A percentile compares a stretch with the other conserved stretches of the same genome.
These are phyloP conservation scores for Entelexis sorbosivorans DNA, from an alignment of 1,139 yeast species.

Conservation along the genomic window DNA sequence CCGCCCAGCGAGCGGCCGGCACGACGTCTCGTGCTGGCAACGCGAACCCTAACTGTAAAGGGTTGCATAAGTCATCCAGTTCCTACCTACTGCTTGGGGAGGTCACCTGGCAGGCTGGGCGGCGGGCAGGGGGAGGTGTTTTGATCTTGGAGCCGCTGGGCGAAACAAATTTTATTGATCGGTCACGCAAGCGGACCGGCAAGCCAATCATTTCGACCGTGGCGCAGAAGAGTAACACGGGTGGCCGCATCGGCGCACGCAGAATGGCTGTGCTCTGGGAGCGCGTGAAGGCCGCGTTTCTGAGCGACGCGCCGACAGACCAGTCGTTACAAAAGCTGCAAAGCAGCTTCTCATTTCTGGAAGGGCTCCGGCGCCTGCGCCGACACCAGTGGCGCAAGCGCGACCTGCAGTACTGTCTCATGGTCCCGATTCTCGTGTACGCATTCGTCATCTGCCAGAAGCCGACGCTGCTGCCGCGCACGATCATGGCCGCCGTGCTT, in stretches of 20 bases:
- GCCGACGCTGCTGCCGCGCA: constrained; percentile 40
- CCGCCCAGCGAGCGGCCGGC: neutral
- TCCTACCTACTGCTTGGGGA: constrained; percentile 3
- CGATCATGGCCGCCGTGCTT: constrained; percentile 32
- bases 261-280: constrained; percentile 22
- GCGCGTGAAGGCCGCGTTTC: constrained; percentile 26
- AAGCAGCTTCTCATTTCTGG: constrained; percentile 46
- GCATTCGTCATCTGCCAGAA: constrained; percentile 46
- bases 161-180: constrained; percentile 4
- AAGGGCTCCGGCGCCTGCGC: constrained; percentile 41
- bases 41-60: constrained; percentile 6
- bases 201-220: neutral
- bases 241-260: constrained; percentile 4
- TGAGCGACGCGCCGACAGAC: constrained; percentile 48
- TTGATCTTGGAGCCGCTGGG: neutral
- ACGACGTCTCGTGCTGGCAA: neutral
- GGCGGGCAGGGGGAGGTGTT: constrained; percentile 1
- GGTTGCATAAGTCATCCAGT: constrained; percentile 2
- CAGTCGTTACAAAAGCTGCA: constrained; percentile 47
- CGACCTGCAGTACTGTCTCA: constrained; percentile 36
- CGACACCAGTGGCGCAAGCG: constrained; percentile 36
- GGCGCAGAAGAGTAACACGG: neutral
- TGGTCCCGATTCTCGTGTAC: constrained; percentile 34
- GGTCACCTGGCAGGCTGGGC: constrained; percentile 2
- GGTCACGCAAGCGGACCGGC: constrained; percentile 7